Percentiles rank a stretch among this genome's conserved stretches.
Conservation (phyloP, 176 grass and related monocot species). For the Puccinellia tenuiflora region DNA sequence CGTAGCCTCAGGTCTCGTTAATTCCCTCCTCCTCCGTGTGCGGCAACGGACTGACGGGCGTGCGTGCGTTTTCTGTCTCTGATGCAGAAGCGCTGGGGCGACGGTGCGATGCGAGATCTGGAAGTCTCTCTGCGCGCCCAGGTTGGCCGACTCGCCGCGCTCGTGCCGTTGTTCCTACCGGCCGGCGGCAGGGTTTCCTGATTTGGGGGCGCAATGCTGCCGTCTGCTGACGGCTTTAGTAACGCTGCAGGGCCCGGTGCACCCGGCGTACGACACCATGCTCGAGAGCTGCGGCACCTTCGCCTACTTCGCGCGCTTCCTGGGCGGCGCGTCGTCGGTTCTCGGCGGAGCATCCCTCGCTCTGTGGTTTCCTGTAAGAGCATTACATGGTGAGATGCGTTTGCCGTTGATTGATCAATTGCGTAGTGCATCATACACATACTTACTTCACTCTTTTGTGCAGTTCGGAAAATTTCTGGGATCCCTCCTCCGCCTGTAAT, state of each 20-base stretch:
- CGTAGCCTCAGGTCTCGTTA: neutral
- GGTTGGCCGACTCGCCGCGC: neutral
- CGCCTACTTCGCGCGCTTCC: neutral
- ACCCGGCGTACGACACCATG: neutral
- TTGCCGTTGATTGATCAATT: too few species aligned
- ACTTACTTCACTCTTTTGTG: neutral
- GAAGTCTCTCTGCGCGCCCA: neutral
- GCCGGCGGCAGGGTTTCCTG: neutral
- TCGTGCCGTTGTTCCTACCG: neutral
- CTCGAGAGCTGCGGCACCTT: neutral
- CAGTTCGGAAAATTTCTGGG: neutral
- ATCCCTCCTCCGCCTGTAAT: neutral
- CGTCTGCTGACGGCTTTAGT: neutral
- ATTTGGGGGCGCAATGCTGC: neutral
- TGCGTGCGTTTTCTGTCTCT: neutral
- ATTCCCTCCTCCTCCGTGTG: neutral
- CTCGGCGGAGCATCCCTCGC: neutral
- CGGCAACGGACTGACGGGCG: neutral
- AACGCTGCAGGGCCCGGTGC: neutral
- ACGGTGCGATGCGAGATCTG: neutral
- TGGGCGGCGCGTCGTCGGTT: neutral
- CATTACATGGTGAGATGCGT: too few species aligned
- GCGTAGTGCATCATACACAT: too few species aligned
- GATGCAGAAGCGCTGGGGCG: neutral
- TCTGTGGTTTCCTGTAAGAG: neutral